Evolutionary conservation across 2,329 filamentous ascomycete species (phyloP).

Genomic region (Verticillium longisporum): DNA sequence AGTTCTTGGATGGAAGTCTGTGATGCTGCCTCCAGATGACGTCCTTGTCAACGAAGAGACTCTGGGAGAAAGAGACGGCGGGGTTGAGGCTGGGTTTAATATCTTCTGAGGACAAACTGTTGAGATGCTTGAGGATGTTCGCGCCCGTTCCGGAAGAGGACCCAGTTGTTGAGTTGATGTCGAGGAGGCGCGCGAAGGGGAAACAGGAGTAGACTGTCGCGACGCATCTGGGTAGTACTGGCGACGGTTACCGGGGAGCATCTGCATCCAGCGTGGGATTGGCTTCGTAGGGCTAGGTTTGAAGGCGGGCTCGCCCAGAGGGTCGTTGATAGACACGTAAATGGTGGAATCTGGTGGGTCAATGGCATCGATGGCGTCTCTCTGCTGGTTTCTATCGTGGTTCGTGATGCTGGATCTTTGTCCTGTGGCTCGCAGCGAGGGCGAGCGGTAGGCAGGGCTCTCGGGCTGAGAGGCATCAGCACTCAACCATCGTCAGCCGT

Average conservation of each 20-base stretch:
- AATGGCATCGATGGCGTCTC: constrained; percentile 2
- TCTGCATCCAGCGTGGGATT: constrained; percentile 40
- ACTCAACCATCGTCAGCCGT: too few relatives aligned
- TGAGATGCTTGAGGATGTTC: constrained; percentile 2
- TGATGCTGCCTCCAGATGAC: not conserved
- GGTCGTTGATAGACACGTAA: constrained; percentile 44
- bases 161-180: not conserved
- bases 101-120: constrained; percentile 1
- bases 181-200: not conserved
- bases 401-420: not conserved
- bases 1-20: not conserved
- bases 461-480: constrained; percentile 1
- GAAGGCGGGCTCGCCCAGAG: constrained; percentile 38
- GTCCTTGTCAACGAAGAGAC: not conserved
- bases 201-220: constrained; percentile 3
- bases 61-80: not conserved
- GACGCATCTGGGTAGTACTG: not conserved
- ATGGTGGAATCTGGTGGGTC: constrained; percentile 22
- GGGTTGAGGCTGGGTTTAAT: not conserved
- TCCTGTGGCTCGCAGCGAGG: not conserved
- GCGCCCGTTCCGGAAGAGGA: not conserved
- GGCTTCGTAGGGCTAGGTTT: constrained; percentile 42
- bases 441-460: not conserved
- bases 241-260: not conserved
- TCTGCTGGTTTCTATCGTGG: not conserved